Percentiles rank a stretch among this genome's conserved stretches.
These are phyloP conservation scores for Cladophialophora carrionii DNA, from an alignment of 2,329 filamentous ascomycete species.

Conservation along the genomic window DNA sequence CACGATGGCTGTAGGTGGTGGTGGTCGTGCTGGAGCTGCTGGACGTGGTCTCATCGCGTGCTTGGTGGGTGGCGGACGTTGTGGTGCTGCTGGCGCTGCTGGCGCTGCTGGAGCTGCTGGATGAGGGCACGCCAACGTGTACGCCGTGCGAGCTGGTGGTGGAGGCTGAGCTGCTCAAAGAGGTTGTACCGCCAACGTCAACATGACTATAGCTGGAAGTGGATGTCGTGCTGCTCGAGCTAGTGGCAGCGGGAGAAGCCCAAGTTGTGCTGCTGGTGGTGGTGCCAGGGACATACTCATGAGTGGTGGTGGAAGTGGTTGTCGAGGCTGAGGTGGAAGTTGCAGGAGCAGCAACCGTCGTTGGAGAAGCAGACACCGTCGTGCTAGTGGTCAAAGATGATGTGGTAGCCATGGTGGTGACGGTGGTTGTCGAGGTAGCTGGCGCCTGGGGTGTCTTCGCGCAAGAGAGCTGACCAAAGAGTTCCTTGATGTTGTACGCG, in stretches of 20 bases:
- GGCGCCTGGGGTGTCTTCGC: conserved; percentile 21
- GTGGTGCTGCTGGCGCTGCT: neutral
- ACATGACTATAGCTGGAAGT: conserved; percentile 10
- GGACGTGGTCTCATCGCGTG: neutral
- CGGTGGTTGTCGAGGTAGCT: conserved; percentile 26
- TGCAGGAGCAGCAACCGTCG: neutral
- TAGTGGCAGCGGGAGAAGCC: conserved; percentile 5
- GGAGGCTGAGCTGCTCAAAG: conserved; percentile 10
- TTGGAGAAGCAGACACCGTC: neutral
- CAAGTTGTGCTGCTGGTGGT: conserved; percentile 7
- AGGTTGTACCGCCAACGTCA: conserved; percentile 9
- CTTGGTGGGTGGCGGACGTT: neutral
- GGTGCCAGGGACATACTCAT: neutral
- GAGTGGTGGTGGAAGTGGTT: conserved; percentile 4
- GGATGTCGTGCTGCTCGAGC: conserved; percentile 15
- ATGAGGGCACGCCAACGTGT: neutral
- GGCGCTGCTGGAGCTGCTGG: neutral
- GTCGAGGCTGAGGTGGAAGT: neutral
- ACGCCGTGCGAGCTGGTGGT: conserved; percentile 1
- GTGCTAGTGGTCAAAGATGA: neutral
- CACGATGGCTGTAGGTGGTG: conserved; percentile 8
- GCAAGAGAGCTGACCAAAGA: conserved; percentile 41
- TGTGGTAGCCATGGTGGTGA: conserved; percentile 12
- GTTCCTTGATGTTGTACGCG: conserved; percentile 54
- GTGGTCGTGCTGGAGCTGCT: conserved; percentile 3